Conservation (phyloP, 1,284 basidiomycete genomes). For the Paramarasmius palmivorus region DNA sequence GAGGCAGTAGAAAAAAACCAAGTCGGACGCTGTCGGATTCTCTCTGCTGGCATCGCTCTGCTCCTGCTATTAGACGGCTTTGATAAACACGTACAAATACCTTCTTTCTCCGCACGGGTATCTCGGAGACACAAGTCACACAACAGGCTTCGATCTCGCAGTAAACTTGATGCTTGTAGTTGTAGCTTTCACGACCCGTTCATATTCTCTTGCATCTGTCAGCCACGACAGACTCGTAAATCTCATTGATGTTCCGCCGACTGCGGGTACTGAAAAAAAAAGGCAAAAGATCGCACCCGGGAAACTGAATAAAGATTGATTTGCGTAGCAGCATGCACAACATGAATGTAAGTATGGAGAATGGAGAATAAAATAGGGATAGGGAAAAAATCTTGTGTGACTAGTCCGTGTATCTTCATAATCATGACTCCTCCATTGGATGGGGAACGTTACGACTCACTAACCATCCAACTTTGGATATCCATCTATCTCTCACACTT, state of each 20-base stretch:
- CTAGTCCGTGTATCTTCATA: slow-evolving; percentile 12
- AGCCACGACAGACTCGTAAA: too few species aligned
- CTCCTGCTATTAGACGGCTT: background rate
- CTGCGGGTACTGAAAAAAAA: too few species aligned
- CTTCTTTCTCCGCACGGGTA: too few species aligned
- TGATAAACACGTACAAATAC: too few species aligned
- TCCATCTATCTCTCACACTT: slow-evolving; percentile 67
- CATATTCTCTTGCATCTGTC: too few species aligned
- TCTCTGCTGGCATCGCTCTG: background rate
- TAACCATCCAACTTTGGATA: slow-evolving; percentile 74
- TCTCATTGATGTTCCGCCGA: too few species aligned
- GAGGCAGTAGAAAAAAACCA: slow-evolving; percentile 11
- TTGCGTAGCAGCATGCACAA: background rate
- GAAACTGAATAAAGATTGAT: too few species aligned
- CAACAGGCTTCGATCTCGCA: too few species aligned
- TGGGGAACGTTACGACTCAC: slow-evolving; percentile 56
- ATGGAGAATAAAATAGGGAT: background rate
- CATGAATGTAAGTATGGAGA: background rate
- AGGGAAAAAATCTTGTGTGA: background rate
- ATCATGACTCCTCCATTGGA: slow-evolving; percentile 48
- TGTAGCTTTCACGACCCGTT: too few species aligned
- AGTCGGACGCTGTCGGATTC: background rate
- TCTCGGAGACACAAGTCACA: too few species aligned
- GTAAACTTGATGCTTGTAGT: too few species aligned
- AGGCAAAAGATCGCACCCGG: too few species aligned